A percentile compares a stretch with the other conserved stretches of the same genome.
Conservation (phyloP, 2,329 filamentous ascomycete genomes). For the Paracamarosporium sp. region DNA sequence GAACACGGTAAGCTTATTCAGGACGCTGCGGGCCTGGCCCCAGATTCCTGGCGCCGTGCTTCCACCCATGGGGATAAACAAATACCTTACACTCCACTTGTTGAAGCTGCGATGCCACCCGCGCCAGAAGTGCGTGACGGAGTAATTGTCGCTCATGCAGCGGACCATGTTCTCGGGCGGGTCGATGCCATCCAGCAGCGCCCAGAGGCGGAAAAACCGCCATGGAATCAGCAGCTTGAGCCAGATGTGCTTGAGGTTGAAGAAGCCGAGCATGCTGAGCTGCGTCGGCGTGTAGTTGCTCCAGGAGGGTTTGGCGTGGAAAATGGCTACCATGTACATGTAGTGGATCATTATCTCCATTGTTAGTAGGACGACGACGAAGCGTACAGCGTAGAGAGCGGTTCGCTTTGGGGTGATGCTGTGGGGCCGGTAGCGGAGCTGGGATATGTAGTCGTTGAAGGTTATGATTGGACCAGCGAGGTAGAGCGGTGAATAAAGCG, state of each 20-base stretch:
- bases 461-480: conserved; percentile 92
- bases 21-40: conserved; percentile 64
- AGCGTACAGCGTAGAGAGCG: conserved; percentile 81
- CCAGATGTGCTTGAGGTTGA: conserved; percentile 98
- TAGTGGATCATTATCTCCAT: conserved; percentile 91
- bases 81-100: conserved; percentile 90
- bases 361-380: conserved; percentile 77
- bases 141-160: conserved; percentile 95
- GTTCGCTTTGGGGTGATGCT: conserved; percentile 76
- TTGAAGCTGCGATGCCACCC: conserved; percentile 96
- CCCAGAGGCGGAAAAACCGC: conserved; percentile 99
- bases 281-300: conserved; percentile 83
- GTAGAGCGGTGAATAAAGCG: conserved; percentile 91
- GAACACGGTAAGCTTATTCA: conserved; percentile 85
- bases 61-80: conserved; percentile 91
- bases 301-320: conserved; percentile 82
- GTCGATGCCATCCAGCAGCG: conserved; percentile 87
- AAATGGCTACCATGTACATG: conserved; percentile 92
- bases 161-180: conserved; percentile 98
- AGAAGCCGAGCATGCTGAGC: conserved; percentile 87
- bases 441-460: conserved; percentile 97
- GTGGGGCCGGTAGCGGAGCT: conserved; percentile 75
- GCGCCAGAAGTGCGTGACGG: conserved; percentile 90
- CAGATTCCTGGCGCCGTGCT: conserved; percentile 46
- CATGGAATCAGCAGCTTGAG: conserved; percentile 94